phyloP scores from a whole-genome alignment of 257 asterid genomes.

The Oldenlandia corymbosa region DNA sequence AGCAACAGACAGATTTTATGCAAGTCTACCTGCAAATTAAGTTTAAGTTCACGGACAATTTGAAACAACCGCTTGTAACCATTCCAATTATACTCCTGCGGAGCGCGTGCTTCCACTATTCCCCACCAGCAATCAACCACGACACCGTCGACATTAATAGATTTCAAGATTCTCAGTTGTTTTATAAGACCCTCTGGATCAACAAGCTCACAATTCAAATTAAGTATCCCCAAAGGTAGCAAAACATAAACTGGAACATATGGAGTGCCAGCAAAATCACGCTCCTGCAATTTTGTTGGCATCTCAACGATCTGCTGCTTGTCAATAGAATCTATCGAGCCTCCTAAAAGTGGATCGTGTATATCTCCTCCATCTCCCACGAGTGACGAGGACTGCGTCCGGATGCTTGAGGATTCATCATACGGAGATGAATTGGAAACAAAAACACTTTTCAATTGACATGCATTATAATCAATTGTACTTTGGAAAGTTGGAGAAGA shows the following conservation, averaged over 20 bases:
- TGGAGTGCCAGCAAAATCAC: constrained; percentile 80
- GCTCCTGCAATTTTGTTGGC: constrained; percentile 64
- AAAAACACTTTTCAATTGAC: constrained; percentile 53
- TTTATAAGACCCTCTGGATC: constrained; percentile 80
- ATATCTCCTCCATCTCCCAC: constrained; percentile 67
- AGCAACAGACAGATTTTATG: constrained; percentile 18
- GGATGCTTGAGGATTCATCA: constrained; percentile 57
- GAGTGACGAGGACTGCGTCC: constrained; percentile 62
- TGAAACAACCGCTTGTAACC: constrained; percentile 84
- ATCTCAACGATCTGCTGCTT: constrained; percentile 70
- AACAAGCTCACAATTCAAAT: constrained; percentile 84
- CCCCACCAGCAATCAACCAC: constrained; percentile 99
- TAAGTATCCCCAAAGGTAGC: constrained; percentile 88
- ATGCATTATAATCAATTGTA: constrained; percentile 43
- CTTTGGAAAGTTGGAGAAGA: constrained; percentile 55
- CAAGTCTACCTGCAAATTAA: constrained; percentile 68
- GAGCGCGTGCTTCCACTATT: constrained; percentile 83
- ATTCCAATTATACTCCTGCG: constrained; percentile 90
- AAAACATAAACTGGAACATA: constrained; percentile 79
- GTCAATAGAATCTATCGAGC: constrained; percentile 54
- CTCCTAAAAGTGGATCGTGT: constrained; percentile 78
- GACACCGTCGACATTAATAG: constrained; percentile 68
- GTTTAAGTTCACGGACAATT: constrained; percentile 67
- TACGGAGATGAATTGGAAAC: constrained; percentile 69
- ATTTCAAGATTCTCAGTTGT: constrained; percentile 75